These are phyloP conservation scores for Penicillium sp. DNA, from an alignment of 2,329 filamentous ascomycete species.

Conservation along the genomic window DNA sequence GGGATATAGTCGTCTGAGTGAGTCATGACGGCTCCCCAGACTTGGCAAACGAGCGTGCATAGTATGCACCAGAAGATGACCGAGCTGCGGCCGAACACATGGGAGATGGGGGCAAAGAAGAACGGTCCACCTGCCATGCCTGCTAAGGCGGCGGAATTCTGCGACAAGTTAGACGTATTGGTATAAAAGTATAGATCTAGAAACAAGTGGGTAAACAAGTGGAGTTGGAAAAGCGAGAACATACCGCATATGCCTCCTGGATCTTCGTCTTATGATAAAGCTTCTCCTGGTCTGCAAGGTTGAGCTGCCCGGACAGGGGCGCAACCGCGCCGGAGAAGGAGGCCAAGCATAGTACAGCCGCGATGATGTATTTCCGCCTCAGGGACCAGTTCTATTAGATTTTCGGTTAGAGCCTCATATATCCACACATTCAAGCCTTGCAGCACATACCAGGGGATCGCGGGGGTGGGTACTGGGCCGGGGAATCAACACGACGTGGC, in stretches of 20 bases:
- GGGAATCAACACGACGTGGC: conserved; percentile 39
- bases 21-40: conserved; percentile 43
- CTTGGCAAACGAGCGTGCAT: conserved; percentile 34
- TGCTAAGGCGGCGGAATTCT: conserved; percentile 40
- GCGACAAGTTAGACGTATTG: conserved; percentile 8
- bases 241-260: conserved; percentile 35
- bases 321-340: conserved; percentile 39
- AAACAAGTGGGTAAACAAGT: neutral
- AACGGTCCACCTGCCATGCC: conserved; percentile 42
- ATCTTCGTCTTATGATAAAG: conserved; percentile 35
- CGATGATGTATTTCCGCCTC: conserved; percentile 32
- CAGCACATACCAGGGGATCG: conserved; percentile 35
- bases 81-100: conserved; percentile 38
- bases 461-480: conserved; percentile 33
- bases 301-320: conserved; percentile 38
- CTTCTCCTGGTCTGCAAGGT: conserved; percentile 35
- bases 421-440: neutral
- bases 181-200: neutral
- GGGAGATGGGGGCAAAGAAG: conserved; percentile 40
- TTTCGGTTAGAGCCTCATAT: neutral
- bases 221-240: neutral
- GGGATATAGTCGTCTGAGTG: conserved; percentile 34
- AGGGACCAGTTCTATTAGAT: conserved; percentile 36
- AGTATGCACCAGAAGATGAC: conserved; percentile 44
- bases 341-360: conserved; percentile 36